Evolutionary conservation across 169 alveolate species (phyloP).

Genomic region (Eimeria maxima): DNA sequence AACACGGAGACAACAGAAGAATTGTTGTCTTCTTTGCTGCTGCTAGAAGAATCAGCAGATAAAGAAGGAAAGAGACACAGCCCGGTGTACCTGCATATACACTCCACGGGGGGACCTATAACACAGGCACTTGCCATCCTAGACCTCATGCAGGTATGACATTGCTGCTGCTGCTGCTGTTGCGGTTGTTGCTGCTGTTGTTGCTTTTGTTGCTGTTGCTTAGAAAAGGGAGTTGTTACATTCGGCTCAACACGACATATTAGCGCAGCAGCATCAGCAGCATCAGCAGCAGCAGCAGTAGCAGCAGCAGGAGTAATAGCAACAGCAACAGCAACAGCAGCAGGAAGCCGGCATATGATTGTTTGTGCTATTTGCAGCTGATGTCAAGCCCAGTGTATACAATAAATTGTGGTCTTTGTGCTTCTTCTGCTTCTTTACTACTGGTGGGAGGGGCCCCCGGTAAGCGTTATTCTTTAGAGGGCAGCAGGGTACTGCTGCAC

Average conservation of each 20-base stretch:
- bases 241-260: too few relatives aligned
- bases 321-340: slow-evolving; percentile 44
- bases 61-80: not conserved
- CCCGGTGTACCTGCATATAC: slow-evolving; percentile 46
- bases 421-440: slow-evolving; percentile 62
- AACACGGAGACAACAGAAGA: not conserved
- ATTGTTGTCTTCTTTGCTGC: not conserved
- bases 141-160: slow-evolving; percentile 56
- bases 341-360: not conserved
- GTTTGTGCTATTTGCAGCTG: slow-evolving; percentile 3
- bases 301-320: not conserved
- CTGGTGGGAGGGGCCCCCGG: slow-evolving; percentile 64
- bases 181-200: not conserved
- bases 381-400: slow-evolving; percentile 53
- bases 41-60: slow-evolving; percentile 55
- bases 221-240: not conserved
- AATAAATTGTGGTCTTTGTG: slow-evolving; percentile 55
- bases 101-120: slow-evolving; percentile 56
- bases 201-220: not conserved
- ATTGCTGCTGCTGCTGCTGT: slow-evolving; percentile 25
- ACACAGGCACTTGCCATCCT: slow-evolving; percentile 51
- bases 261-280: too few relatives aligned
- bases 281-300: too few relatives aligned
- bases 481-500: slow-evolving; percentile 64
- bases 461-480: slow-evolving; percentile 31